Conservation (phyloP, 202 grass and related monocot genomes). For the Carex sylvatica region DNA sequence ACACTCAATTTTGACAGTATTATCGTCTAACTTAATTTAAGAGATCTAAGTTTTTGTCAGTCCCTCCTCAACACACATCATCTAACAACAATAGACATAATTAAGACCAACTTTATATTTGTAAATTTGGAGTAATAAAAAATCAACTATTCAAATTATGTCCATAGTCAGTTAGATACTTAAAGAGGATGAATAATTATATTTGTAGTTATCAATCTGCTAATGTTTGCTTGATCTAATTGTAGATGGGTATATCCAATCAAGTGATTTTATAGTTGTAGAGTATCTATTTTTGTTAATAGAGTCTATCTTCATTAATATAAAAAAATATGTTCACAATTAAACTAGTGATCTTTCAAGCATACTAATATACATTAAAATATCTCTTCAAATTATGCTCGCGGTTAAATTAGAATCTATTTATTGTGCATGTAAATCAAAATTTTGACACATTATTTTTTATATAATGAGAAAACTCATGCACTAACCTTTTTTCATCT, state of each 20-base stretch:
- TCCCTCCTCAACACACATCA: neutral
- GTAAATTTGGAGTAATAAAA: neutral
- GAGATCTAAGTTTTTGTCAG: neutral
- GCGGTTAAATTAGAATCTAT: neutral
- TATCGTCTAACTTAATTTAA: neutral
- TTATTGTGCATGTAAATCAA: neutral
- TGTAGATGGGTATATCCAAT: neutral
- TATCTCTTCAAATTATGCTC: neutral
- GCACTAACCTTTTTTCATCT: neutral
- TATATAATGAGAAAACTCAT: neutral
- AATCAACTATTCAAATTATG: neutral
- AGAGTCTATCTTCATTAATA: neutral
- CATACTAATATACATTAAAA: neutral
- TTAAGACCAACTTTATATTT: neutral
- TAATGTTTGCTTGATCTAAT: neutral
- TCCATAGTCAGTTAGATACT: neutral
- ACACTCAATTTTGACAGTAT: neutral
- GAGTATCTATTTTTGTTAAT: neutral
- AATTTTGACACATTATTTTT: neutral
- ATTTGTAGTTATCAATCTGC: neutral
- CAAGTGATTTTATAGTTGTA: neutral
- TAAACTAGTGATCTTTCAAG: neutral
- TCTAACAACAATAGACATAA: neutral
- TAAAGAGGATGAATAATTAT: neutral
- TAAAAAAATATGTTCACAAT: neutral